Evolutionary conservation across 768 basidiomycete species (phyloP).

Genomic region (Fomitopsis serialis): DNA sequence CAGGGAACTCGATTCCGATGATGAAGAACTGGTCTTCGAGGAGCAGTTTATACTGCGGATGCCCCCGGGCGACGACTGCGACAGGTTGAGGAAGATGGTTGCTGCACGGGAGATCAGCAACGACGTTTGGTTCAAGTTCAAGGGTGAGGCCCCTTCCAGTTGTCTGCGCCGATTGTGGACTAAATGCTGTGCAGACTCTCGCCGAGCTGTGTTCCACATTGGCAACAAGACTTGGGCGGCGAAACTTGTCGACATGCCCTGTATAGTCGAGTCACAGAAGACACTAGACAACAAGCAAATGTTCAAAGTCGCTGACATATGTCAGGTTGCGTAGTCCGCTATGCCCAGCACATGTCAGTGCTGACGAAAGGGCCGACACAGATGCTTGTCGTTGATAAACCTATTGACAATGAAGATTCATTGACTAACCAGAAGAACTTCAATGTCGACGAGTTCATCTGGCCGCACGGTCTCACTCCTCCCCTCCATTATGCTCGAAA

Average conservation of each 20-base stretch:
- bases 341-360: conserved; percentile 6
- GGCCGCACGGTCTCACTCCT: conserved; percentile 94
- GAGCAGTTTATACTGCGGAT: conserved; percentile 94
- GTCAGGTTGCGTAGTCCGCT: conserved; percentile 55
- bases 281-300: conserved; percentile 94
- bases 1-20: conserved; percentile 91
- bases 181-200: conserved; percentile 56
- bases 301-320: conserved; percentile 99
- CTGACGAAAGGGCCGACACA: conserved; percentile 23
- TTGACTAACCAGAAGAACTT: conserved; percentile 60
- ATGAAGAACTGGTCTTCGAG: conserved; percentile 92
- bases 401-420: conserved; percentile 65
- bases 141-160: conserved; percentile 48
- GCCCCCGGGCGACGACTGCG: conserved; percentile 79
- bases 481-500: conserved; percentile 88
- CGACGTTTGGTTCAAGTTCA: conserved; percentile 96
- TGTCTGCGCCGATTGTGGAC: too few relatives aligned
- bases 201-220: conserved; percentile 86
- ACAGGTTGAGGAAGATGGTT: conserved; percentile 77
- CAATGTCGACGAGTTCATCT: conserved; percentile 94
- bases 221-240: conserved; percentile 77
- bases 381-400: conserved; percentile 91
- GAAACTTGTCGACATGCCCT: conserved; percentile 94
- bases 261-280: conserved; percentile 92
- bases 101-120: conserved; percentile 69